Evolutionary conservation across 345 rosid genomes (phyloP).

Genomic region (Cardiospermum halicacabum): DNA sequence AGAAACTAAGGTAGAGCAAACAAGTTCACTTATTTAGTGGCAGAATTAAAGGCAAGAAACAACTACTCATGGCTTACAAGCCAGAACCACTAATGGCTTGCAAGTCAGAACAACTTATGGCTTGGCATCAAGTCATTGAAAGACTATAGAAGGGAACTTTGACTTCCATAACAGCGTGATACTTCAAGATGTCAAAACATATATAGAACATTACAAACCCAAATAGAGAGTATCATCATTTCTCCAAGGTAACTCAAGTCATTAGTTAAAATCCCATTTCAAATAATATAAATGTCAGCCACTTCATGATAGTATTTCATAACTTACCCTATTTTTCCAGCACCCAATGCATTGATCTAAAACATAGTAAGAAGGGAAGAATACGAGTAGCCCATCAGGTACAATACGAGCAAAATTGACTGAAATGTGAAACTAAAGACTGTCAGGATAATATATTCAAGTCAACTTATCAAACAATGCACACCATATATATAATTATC

Average conservation of each 20-base stretch:
- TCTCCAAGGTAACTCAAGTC: not conserved
- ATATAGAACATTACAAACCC: not conserved
- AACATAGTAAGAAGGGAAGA: slow-evolving; percentile 93
- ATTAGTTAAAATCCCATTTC: not conserved
- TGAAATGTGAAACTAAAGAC: slow-evolving; percentile 29
- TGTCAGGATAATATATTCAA: too few relatives aligned
- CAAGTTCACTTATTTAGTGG: slow-evolving; percentile 2
- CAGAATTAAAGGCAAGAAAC: not conserved
- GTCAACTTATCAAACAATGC: too few relatives aligned
- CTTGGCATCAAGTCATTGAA: not conserved
- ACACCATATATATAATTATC: not conserved
- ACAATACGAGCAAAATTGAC: slow-evolving; percentile 90
- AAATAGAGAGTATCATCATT: not conserved
- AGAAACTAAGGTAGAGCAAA: slow-evolving; percentile 4
- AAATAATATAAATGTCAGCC: not conserved
- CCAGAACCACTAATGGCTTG: not conserved
- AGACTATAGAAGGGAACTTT: not conserved
- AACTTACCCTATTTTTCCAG: slow-evolving; percentile 80
- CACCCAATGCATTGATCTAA: slow-evolving; percentile 74
- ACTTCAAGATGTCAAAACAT: not conserved
- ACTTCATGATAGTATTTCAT: slow-evolving; percentile 18
- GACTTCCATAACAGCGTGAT: not conserved
- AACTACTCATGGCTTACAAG: too few relatives aligned
- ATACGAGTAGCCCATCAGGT: slow-evolving; percentile 92
- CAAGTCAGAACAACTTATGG: not conserved